Conservation (phyloP, 495 filamentous ascomycete species). For the Penicillium parvum region DNA sequence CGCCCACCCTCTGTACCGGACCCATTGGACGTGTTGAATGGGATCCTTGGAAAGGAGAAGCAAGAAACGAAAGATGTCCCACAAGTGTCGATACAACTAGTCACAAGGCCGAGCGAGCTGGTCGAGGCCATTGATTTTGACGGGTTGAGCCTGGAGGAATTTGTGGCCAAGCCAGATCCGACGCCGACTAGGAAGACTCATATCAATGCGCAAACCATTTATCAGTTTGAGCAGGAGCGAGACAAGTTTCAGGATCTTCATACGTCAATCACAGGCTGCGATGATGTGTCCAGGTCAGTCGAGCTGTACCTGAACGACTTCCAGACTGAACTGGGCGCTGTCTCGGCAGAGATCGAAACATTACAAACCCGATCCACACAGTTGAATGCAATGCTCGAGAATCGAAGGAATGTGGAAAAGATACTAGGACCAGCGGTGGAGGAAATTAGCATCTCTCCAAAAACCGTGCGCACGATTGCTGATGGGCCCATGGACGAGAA, state of each 20-base stretch:
- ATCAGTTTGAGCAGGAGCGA: slow-evolving; percentile 84
- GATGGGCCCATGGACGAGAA: slow-evolving; percentile 87
- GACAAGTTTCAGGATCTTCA: slow-evolving; percentile 90
- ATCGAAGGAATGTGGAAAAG: slow-evolving; percentile 84
- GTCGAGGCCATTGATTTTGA: slow-evolving; percentile 73
- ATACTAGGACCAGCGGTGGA: slow-evolving; percentile 86
- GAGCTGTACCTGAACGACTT: slow-evolving; percentile 89
- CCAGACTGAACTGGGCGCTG: slow-evolving; percentile 82
- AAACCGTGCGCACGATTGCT: slow-evolving; percentile 71
- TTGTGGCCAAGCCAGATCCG: slow-evolving; percentile 46
- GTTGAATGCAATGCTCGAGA: slow-evolving; percentile 82
- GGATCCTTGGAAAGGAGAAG: slow-evolving; percentile 57
- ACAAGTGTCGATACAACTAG: slow-evolving; percentile 6
- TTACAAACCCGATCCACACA: slow-evolving; percentile 80
- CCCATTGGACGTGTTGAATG: slow-evolving; percentile 66
- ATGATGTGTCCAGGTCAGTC: slow-evolving; percentile 89
- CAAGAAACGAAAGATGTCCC: slow-evolving; percentile 18
- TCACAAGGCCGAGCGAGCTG: slow-evolving; percentile 41
- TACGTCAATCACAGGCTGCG: slow-evolving; percentile 80
- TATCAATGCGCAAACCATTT: slow-evolving; percentile 62
- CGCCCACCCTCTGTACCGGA: slow-evolving; percentile 56
- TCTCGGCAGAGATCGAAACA: slow-evolving; percentile 92
- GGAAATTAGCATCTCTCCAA: slow-evolving; percentile 81
- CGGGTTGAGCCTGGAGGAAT: slow-evolving; percentile 67
- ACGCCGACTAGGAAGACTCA: slow-evolving; percentile 31